A percentile compares a stretch with the other conserved stretches of the same genome.
phyloP scores from a whole-genome alignment of 257 asterid genomes.

The Lycium barbarum region DNA sequence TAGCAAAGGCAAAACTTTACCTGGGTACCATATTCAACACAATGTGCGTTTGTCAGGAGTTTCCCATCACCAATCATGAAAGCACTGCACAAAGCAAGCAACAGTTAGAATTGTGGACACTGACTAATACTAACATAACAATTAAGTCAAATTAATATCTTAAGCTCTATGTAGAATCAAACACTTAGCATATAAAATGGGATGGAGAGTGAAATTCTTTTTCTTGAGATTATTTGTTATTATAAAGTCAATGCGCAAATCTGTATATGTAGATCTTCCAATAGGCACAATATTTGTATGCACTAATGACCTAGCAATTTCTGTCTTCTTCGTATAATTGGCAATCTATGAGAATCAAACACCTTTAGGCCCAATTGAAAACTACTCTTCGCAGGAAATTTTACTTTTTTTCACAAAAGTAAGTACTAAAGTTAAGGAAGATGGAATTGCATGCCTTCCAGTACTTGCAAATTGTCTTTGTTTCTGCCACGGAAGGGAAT shows the following conservation, averaged over 20 bases:
- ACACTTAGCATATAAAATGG: neutral
- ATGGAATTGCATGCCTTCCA: constrained; percentile 74
- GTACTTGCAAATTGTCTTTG: constrained; percentile 94
- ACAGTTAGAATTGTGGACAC: neutral
- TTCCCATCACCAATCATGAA: constrained; percentile 93
- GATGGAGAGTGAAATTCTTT: neutral
- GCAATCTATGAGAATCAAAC: constrained; percentile 19
- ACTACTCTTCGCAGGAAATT: constrained; percentile 24
- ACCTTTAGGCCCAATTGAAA: neutral
- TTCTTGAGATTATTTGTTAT: neutral
- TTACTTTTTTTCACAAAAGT: constrained; percentile 3
- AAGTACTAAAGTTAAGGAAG: constrained; percentile 2
- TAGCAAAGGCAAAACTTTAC: constrained; percentile 37
- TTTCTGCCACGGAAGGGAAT: constrained; percentile 99
- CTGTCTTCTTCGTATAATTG: constrained; percentile 1
- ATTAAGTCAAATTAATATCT: neutral
- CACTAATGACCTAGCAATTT: neutral
- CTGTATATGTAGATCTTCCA: neutral
- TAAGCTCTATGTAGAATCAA: neutral
- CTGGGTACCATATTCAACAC: constrained; percentile 92
- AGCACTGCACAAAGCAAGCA: constrained; percentile 64
- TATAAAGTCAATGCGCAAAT: neutral
- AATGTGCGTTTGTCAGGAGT: constrained; percentile 97
- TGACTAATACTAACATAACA: neutral
- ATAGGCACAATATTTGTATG: neutral